Percentiles rank a stretch among this genome's conserved stretches.
Evolutionary conservation across 371 early-diverging fungal species (phyloP).

Genomic region (Haplosporangium sp.): DNA sequence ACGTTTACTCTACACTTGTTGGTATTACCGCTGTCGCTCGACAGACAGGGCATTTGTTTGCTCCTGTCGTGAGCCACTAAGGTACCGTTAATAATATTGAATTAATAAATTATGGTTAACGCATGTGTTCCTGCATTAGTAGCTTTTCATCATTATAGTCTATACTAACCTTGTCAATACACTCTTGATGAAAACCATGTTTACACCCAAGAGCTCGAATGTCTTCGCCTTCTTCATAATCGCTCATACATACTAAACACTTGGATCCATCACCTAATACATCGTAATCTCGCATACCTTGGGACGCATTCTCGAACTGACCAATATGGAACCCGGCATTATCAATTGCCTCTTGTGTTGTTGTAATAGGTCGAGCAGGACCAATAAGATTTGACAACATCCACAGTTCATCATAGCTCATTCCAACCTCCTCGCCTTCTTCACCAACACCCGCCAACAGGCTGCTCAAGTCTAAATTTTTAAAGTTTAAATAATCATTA

Average conservation of each 20-base stretch:
- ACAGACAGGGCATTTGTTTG: slow-evolving; percentile 64
- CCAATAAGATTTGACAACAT: slow-evolving; percentile 67
- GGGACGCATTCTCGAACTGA: slow-evolving; percentile 52
- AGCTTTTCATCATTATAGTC: neutral
- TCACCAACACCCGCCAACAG: slow-evolving; percentile 32
- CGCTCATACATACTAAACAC: slow-evolving; percentile 76
- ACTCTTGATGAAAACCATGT: slow-evolving; percentile 86
- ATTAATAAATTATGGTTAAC: neutral
- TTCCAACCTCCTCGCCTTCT: slow-evolving; percentile 24
- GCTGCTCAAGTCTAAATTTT: slow-evolving; percentile 36
- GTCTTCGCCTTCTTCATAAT: slow-evolving; percentile 74
- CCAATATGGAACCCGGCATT: slow-evolving; percentile 58
- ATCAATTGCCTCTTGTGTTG: slow-evolving; percentile 61
- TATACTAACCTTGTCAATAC: slow-evolving; percentile 72
- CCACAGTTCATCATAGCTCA: slow-evolving; percentile 70
- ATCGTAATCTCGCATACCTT: slow-evolving; percentile 37
- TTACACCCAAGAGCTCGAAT: slow-evolving; percentile 79
- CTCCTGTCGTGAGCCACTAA: slow-evolving; percentile 61
- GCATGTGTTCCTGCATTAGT: neutral
- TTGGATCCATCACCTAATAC: slow-evolving; percentile 54
- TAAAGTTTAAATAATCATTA: too few species aligned
- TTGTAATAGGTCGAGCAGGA: slow-evolving; percentile 69
- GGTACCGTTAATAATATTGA: neutral
- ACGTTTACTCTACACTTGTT: neutral
- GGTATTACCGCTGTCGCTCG: slow-evolving; percentile 49